Percentiles rank a stretch among this genome's conserved stretches.
phyloP scores from a whole-genome alignment of 176 grass and related monocot genomes.

The Cenchrus purpureus region DNA sequence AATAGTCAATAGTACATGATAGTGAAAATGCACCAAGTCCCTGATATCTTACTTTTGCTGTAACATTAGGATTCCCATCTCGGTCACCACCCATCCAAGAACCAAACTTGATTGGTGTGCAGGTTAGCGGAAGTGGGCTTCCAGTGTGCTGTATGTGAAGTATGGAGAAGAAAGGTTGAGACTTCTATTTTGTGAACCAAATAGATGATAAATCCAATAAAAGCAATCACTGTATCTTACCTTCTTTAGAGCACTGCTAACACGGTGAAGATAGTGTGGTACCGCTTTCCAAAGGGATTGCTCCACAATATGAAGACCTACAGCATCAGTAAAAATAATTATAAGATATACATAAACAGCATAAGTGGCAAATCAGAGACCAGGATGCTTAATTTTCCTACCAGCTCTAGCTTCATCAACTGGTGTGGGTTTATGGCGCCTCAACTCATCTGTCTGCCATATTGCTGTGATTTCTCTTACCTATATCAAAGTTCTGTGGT shows the following conservation, averaged over 20 bases:
- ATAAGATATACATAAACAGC: not conserved
- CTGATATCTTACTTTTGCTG: slow-evolving; percentile 68
- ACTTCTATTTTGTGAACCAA: slow-evolving; percentile 13
- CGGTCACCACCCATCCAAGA: slow-evolving; percentile 98
- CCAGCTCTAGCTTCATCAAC: slow-evolving; percentile 95
- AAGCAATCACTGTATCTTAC: slow-evolving; percentile 37
- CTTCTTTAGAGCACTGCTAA: slow-evolving; percentile 94
- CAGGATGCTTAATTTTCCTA: slow-evolving; percentile 38
- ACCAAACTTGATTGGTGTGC: slow-evolving; percentile 93
- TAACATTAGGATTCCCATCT: slow-evolving; percentile 96
- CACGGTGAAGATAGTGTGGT: slow-evolving; percentile 91
- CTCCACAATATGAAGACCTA: slow-evolving; percentile 95
- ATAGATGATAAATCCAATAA: slow-evolving; percentile 8
- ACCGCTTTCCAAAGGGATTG: slow-evolving; percentile 98
- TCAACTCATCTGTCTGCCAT: slow-evolving; percentile 97
- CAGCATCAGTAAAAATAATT: slow-evolving; percentile 5
- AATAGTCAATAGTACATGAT: not conserved
- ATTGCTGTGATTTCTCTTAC: slow-evolving; percentile 87
- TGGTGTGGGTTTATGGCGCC: slow-evolving; percentile 93
- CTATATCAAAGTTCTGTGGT: slow-evolving; percentile 35
- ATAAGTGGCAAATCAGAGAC: slow-evolving; percentile 12
- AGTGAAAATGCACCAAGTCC: slow-evolving; percentile 18
- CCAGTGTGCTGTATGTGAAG: slow-evolving; percentile 69
- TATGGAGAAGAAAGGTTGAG: slow-evolving; percentile 14
- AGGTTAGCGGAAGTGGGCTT: slow-evolving; percentile 88